Conservation (phyloP, 1,284 basidiomycete species). For the Meripilus lineatus region DNA sequence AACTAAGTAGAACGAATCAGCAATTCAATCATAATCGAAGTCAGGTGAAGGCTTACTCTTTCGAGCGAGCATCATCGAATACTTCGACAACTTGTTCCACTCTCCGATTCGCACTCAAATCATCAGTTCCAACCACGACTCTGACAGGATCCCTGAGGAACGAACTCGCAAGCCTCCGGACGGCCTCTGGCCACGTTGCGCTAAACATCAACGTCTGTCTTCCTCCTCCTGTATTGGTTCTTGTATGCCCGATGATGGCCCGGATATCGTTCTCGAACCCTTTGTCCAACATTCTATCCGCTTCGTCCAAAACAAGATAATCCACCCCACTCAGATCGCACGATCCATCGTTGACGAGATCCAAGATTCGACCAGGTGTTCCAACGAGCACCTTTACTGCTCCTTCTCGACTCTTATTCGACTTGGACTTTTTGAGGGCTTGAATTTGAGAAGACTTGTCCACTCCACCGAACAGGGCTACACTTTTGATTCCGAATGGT, state of each 20-base stretch:
- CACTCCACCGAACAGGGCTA: constrained; percentile 92
- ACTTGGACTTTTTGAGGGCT: constrained; percentile 46
- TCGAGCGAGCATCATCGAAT: constrained; percentile 81
- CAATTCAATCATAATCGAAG: neutral
- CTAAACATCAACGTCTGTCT: constrained; percentile 97
- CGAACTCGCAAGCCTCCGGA: constrained; percentile 88
- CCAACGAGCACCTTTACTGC: constrained; percentile 83
- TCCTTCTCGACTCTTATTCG: constrained; percentile 20
- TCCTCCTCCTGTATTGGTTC: constrained; percentile 37
- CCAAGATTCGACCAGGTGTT: constrained; percentile 90
- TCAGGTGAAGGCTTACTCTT: constrained; percentile 60
- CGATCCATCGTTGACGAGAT: constrained; percentile 82
- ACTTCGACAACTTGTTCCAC: constrained; percentile 88
- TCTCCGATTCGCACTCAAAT: constrained; percentile 90
- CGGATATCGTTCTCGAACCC: constrained; percentile 99
- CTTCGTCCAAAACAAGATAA: constrained; percentile 95
- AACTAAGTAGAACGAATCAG: constrained; percentile 35
- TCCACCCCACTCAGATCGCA: constrained; percentile 80
- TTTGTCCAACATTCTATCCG: constrained; percentile 97
- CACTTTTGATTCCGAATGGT: constrained; percentile 71
- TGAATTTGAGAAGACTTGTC: constrained; percentile 82
- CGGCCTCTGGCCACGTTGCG: constrained; percentile 96
- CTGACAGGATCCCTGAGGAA: constrained; percentile 87
- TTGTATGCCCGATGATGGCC: constrained; percentile 81
- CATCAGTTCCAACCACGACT: constrained; percentile 94